Evolutionary conservation across 495 filamentous ascomycete species (phyloP), one percentile per base, ranked within the genome.

Genomic region (Cercophora samala): DNA sequence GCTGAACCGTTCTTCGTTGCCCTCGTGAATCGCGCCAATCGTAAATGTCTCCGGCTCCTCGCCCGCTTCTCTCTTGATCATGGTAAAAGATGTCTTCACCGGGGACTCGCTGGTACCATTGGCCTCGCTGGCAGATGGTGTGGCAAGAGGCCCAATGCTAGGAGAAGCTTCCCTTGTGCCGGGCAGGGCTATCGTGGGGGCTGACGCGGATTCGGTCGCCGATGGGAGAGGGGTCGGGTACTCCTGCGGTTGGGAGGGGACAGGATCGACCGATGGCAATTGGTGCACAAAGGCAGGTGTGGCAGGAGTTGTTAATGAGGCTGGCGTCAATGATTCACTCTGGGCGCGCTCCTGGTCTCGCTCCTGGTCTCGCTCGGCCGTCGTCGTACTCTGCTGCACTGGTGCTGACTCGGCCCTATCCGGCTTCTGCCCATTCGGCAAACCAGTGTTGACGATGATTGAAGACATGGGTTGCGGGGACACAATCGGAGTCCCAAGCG

Each of bases 81-180:
- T 0, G 5, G 26, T 6, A n/a, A 62, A 21, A 5, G 60, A 62
- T n/a, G 25, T 52, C 18, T 54, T 37, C 23, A 19, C 42, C 1
- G 72, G 72, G 3, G 68, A 70, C 13, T 67, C 67, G 17, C 64
- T 56, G 1, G 66, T 62, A 13, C 66, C 62, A 66, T 66, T 65
- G 24, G 19, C 22, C 3, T 32, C 58, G 60, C 72, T 73, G 17
- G 66, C 9, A 18, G 58, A 61, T 9, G 72, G 72, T 1, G 66
- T 74, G 1, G 54, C 62, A 15, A 70, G 63, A 5, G 68, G 68
- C n/a, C 54, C 70, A 58, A 53, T 6, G 13, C 42, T 19, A 17
- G 60, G 42, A 4, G 52, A 29, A 11, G 25, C 11, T 2, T 51
- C 17, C 1, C 21, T 4, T 0, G 37, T 42, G 29, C 46, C 58